A percentile compares a stretch with the other conserved stretches of the same genome.
Evolutionary conservation across 1,139 yeast species (phyloP).

Genomic region (Pichia sp.): DNA sequence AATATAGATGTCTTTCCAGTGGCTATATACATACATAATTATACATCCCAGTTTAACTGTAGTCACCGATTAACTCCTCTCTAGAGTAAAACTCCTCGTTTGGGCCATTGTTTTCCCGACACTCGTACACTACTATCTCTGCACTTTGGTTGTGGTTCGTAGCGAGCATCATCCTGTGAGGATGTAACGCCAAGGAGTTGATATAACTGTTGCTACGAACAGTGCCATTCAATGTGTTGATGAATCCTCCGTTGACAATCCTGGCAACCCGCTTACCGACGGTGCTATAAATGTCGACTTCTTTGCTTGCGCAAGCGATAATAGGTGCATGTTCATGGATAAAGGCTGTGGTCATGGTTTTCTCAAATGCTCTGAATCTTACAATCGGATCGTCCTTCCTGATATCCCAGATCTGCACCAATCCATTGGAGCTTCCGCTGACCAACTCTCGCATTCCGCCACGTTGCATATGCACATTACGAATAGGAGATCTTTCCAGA

Average conservation of each 20-base stretch:
- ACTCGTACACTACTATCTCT: conserved; percentile 61
- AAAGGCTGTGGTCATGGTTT: conserved; percentile 67
- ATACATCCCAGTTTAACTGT: conserved; percentile 2
- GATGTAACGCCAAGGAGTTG: conserved; percentile 75
- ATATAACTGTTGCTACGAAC: conserved; percentile 50
- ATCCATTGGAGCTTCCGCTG: conserved; percentile 80
- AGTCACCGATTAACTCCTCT: conserved; percentile 16
- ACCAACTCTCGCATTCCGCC: conserved; percentile 92
- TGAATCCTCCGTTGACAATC: conserved; percentile 41
- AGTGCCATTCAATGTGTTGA: conserved; percentile 36
- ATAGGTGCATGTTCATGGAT: conserved; percentile 97
- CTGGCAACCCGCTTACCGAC: conserved; percentile 67
- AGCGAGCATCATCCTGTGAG: conserved; percentile 92
- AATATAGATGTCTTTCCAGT: not conserved
- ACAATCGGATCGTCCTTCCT: conserved; percentile 67
- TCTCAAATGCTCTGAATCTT: conserved; percentile 56
- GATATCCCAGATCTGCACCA: conserved; percentile 86
- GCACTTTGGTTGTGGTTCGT: conserved; percentile 80
- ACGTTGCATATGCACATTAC: conserved; percentile 90
- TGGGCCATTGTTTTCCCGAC: conserved; percentile 33
- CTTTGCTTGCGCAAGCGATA: conserved; percentile 78
- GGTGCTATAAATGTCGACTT: conserved; percentile 83
- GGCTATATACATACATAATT: not conserved
- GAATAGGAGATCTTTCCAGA: conserved; percentile 50
- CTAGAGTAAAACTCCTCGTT: conserved; percentile 17